Conservation (phyloP, 331 rosid species). For the Phaseolus coccineus region DNA sequence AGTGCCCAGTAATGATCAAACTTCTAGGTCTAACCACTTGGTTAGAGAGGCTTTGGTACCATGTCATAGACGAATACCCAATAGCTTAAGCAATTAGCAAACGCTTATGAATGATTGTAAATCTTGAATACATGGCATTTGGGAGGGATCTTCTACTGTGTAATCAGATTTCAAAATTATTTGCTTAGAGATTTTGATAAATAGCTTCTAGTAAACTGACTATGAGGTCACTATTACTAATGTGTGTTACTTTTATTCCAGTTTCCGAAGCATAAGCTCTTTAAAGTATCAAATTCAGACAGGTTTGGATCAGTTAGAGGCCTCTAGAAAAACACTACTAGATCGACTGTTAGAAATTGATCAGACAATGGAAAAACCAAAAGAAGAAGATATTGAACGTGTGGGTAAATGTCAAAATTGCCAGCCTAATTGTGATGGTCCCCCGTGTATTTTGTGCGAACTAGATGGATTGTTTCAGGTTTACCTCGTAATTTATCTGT, state of each 20-base stretch:
- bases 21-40: slow-evolving; percentile 14
- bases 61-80: background rate
- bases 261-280: slow-evolving; percentile 78
- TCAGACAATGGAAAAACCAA: slow-evolving; percentile 84
- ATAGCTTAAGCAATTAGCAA: slow-evolving; percentile 3
- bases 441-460: slow-evolving; percentile 83
- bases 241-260: slow-evolving; percentile 52
- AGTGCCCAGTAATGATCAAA: background rate
- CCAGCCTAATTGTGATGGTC: slow-evolving; percentile 76
- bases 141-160: slow-evolving; percentile 35
- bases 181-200: slow-evolving; percentile 39
- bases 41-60: slow-evolving; percentile 8
- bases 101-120: slow-evolving; percentile 8
- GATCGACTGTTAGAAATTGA: slow-evolving; percentile 87
- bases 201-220: slow-evolving; percentile 16
- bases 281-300: slow-evolving; percentile 88
- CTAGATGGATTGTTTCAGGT: slow-evolving; percentile 91
- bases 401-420: slow-evolving; percentile 85
- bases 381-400: slow-evolving; percentile 82
- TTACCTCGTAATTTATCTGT: slow-evolving; percentile 43
- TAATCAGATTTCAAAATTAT: slow-evolving; percentile 38
- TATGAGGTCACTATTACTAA: slow-evolving; percentile 30
- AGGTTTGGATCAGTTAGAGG: slow-evolving; percentile 81
- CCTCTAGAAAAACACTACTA: slow-evolving; percentile 76
- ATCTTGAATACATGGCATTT: slow-evolving; percentile 17